A percentile compares a stretch with the other conserved stretches of the same genome.
Evolutionary conservation across 352 stramenopile genomes (phyloP).

Genomic region (Phytophthora cajani): DNA sequence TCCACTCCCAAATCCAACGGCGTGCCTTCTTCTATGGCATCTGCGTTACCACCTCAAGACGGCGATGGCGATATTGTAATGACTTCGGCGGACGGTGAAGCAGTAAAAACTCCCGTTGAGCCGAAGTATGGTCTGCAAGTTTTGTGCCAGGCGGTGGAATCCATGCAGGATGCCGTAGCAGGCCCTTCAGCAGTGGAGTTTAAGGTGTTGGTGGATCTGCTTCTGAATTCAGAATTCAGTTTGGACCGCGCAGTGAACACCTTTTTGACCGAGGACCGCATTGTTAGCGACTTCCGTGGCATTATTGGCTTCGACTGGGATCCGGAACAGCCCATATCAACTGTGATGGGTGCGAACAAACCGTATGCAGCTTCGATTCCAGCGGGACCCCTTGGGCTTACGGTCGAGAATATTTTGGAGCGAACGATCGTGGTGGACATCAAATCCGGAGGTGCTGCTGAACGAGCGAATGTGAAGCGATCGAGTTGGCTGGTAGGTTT

Average conservation of each 20-base stretch:
- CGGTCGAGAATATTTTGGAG: constrained; percentile 90
- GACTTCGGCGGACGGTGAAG: constrained; percentile 34
- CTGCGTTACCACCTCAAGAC: constrained; percentile 28
- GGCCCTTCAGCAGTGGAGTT: constrained; percentile 60
- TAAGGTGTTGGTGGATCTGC: constrained; percentile 77
- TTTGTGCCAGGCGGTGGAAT: constrained; percentile 74
- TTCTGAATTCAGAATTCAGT: constrained; percentile 81
- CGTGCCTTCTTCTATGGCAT: background rate
- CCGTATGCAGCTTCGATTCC: constrained; percentile 80
- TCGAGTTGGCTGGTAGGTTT: constrained; percentile 87
- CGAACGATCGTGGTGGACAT: constrained; percentile 90
- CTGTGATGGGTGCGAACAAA: constrained; percentile 53
- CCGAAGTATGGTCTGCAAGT: constrained; percentile 85
- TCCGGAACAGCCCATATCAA: constrained; percentile 47
- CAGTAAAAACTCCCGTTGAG: constrained; percentile 42
- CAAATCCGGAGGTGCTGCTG: constrained; percentile 78
- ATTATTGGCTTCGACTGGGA: constrained; percentile 81
- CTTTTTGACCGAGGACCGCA: constrained; percentile 78
- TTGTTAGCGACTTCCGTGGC: constrained; percentile 81
- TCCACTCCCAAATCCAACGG: constrained; percentile 23
- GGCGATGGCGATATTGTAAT: constrained; percentile 79
- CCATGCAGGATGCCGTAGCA: constrained; percentile 82
- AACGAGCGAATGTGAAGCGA: constrained; percentile 77
- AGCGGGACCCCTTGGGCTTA: constrained; percentile 81
- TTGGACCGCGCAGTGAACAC: constrained; percentile 85